Base-by-base conservation (phyloP, 495 filamentous ascomycete species). In the Penicillium bovifimosum region DNA sequence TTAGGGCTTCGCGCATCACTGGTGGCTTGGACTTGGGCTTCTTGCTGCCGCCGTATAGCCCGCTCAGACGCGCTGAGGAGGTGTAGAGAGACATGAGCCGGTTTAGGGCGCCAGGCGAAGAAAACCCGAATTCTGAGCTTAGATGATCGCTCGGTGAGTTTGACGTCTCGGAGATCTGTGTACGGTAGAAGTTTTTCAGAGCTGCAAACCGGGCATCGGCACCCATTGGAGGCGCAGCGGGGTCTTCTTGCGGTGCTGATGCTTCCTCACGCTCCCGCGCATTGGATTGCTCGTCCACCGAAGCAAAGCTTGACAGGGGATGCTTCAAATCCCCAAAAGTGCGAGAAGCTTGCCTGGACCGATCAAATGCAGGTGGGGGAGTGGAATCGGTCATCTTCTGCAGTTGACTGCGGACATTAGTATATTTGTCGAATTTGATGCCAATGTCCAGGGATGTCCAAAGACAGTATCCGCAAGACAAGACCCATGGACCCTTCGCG, bases 71-170 rank as follows among this genome's bases (percentile, higher is more conserved):
- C 7, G 73, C 69, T 4, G 69, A 70, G 0, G 83, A 84, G 2
- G 89, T 87, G 68, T 96, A 96, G 28, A 98, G 72, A 32, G 81
- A 89, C 88, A 98, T 95, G 55, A 98, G 87, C 16, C 92, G 82
- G 39, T 89, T 85, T 36, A 96, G 73, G 16, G 90, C 83, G 8
- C 78, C 85, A 0, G 92, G 91, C 1, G 91, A 95, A 44, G 89
- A 91, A 52, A 85, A 85, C 28, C 77, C 80, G 59, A 72, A 79
- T 56, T 60, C 72, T 0, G 69, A 65, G 13, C 65, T 64, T 5
- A 77, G 63, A 42, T 74, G 74, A 53, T 84, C 76, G 16, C 72
- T 76, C 18, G 80, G 77, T 1, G 76, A 71, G 17, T 72, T 73
- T 16, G 76, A 75, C 16, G 74, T 80, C 27, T 83, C 80, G 9